Base-by-base conservation (phyloP, 2,329 filamentous ascomycete species). In the Cladosporium sp. region DNA sequence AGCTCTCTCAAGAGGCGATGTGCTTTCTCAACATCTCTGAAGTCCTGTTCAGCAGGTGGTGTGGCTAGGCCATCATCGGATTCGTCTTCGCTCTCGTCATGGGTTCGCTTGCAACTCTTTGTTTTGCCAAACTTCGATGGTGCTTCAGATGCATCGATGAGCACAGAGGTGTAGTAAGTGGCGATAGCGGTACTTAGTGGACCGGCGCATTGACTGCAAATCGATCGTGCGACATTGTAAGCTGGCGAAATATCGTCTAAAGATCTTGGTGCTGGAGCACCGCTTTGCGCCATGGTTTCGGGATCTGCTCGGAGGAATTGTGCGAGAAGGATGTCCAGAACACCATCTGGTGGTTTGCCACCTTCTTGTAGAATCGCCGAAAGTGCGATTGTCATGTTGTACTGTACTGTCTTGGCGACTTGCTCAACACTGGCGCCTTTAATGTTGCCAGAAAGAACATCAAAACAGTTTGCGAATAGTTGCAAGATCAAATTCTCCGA, bases 81-180 rank as follows among this genome's bases (percentile, higher is more conserved):
- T 8, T 74, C 73, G 28, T 75, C 71, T 20, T 73, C 70, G 47
- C 69, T 70, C 22, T 77, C 76, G 35, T 75, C 74, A 8, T 64
- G 66, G 8, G 64, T 66, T 35, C 73, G 73, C 57, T 71, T 70
- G 56, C 66, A 70, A 47, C 64, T 64, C 49, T 64, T 64, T 73
- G 47, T 83, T 79, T 54, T 90, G 83, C 39, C 45, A 2, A 60
- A 53, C 48, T 68, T 71, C n/a, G 61, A 49, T 3, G 52, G 52
- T 4, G 61, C 64, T 17, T 71, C 68, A 12, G 68, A 91, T 3
- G 91, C 89, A 69, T 97, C 91, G 61, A 97, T 86, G 58, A 99
- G 95, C 52, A 97, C 91, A 57, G 96, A 91, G 73, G 91, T 96
- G 72, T 99, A 99, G 72, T 97, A 99, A 68, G 96, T 91, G 64